Base-by-base conservation (phyloP, 2,329 filamentous ascomycete species). In the Kalaharituber pfeilii region DNA sequence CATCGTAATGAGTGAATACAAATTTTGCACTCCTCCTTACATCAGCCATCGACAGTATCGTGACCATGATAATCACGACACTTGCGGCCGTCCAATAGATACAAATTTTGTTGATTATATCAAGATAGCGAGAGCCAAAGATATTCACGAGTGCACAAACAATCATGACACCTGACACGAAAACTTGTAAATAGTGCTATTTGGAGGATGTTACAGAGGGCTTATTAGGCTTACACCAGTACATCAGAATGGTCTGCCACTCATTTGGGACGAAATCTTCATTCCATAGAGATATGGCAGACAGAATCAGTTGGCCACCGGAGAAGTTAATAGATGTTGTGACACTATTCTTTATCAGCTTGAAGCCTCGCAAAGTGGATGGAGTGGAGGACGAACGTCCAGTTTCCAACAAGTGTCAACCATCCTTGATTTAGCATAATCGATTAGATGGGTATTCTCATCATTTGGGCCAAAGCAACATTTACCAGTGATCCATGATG, bases 381-480 rank as follows among this genome's bases (percentile, higher is more conserved):
- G 20, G 45, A 18, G 18, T 64, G 3, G 71, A 13, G 13, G 0
- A 57, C 57, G 52, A 11, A 59, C 52, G 81, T 84, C 81, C 81
- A 85, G 65, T 85, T 85, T 0, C 82, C 82, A 1, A 85, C 80
- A 0, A 85, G 70, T 0, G 80, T 83, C 53, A 83, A 65, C 81
- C 82, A 85, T 13, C 81, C 81, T 50, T 20, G 28, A 1, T 15
- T 50, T 50, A 50, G 47, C 3, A 50, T 5, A 25, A 5, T 18
- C 3, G 30, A 15, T 36, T 36, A 15, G 30, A n/a, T n/a, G n/a
- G n/a, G n/a, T n/a, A n/a, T n/a, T n/a, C n/a, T n/a, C n/a, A n/a
- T n/a, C n/a, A n/a, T n/a, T 36, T 13, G 30, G 30, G 18, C 13
- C 30, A 36, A 39, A 39, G 33, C 33, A 39, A 6, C 33, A 39